Conservation (phyloP, 179 eudicot species). For the Beta macrorhiza region DNA sequence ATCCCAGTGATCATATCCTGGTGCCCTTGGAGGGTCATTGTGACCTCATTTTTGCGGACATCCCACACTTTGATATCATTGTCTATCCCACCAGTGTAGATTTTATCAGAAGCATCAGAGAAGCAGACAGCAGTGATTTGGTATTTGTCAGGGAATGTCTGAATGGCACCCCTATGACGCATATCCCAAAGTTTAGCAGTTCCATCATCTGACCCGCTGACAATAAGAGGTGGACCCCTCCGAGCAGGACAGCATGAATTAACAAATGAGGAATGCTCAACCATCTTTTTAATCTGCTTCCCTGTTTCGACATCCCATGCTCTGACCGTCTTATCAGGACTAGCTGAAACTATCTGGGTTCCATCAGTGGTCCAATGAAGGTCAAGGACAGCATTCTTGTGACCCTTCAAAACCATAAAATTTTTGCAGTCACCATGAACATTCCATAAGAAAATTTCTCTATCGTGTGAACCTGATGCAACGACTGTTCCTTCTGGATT, state of each 20-base stretch:
- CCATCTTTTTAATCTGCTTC: constrained; percentile 91
- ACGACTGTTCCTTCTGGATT: constrained; percentile 82
- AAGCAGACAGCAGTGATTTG: constrained; percentile 93
- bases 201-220: constrained; percentile 97
- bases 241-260: constrained; percentile 92
- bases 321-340: constrained; percentile 87
- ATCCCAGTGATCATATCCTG: constrained; percentile 91
- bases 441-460: constrained; percentile 90
- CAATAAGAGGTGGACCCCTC: constrained; percentile 91
- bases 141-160: constrained; percentile 92
- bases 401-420: constrained; percentile 91
- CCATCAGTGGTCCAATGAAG: constrained; percentile 96
- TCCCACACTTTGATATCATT: constrained; percentile 95
- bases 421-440: constrained; percentile 96
- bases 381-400: constrained; percentile 92
- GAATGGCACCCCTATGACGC: constrained; percentile 96
- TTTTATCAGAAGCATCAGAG: constrained; percentile 94
- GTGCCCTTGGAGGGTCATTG: constrained; percentile 91
- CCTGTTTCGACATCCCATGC: constrained; percentile 99
- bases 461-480: constrained; percentile 97
- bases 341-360: constrained; percentile 76
- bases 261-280: constrained; percentile 81
- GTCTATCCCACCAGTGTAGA: constrained; percentile 86
- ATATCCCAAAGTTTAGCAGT: constrained; percentile 98
- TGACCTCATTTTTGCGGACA: constrained; percentile 83